Base-by-base conservation (phyloP, 2,329 filamentous ascomycete genomes). In the Emericellopsis cladophorae region DNA sequence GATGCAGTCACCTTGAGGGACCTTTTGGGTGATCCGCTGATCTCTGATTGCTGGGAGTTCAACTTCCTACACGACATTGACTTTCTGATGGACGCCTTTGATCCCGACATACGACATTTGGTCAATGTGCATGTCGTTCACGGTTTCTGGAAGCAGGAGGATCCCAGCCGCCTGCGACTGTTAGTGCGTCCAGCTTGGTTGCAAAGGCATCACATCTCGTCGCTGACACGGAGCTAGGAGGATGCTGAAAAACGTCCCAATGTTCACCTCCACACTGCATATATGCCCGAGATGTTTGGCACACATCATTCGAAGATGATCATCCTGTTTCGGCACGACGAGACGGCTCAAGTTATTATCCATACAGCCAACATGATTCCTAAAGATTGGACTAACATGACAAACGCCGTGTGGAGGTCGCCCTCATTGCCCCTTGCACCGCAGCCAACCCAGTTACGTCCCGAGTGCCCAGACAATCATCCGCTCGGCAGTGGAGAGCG, bases 331-430 rank as follows among this genome's bases (percentile, higher is more conserved):
- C 74, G 84, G 5, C 79, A 84, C 55, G 86, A 94, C 54, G 77
- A 82, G 46, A 75, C 70, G 0, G 84, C 81, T 1, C 83, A 93
- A 59, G 65, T 95, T 6, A 61, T 93, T 42, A 88, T 95, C 24
- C 85, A 93, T 50, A 95, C 88, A 0, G 86, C 88, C 15, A 95
- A 95, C 50, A 87, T 94, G 81, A 90, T 94, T n/a, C 54, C 70
- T 4, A 78, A 80, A 42, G 88, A 95, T 56, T 95, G 88, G 88
- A 73, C 68, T 2, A 92, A 92, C 49, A 84, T 94, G 83, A 84
- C 80, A 1, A 87, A 95, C 56, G 86, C 77, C 1, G 74, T 84
- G 5, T 95, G 88, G 88, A 68, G 64, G 39, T 90, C 85, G 0
- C 85, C 85, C 1, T 54, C 74, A 2, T 72, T 94, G 1, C 79